These are phyloP conservation scores for Phytophthora rubi DNA, from an alignment of 352 stramenopile genomes.

Conservation along the genomic window DNA sequence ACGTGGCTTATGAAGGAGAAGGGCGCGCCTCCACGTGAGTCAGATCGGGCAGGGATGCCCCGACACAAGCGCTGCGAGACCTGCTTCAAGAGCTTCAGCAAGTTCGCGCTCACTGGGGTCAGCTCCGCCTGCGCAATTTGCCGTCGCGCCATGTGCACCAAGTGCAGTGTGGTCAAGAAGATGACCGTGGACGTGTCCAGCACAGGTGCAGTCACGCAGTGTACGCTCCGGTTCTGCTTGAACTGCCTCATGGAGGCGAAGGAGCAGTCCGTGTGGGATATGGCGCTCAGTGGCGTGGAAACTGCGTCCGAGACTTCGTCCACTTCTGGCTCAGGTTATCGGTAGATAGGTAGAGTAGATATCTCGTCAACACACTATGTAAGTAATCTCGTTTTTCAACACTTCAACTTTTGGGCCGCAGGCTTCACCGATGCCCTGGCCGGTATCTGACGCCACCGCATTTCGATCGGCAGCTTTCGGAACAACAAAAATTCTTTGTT, in stretches of 20 bases:
- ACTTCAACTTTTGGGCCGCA: no score
- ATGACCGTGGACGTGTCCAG: constrained; percentile 53
- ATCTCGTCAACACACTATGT: no score
- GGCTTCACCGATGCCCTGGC: no score
- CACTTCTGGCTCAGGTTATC: constrained; percentile 20
- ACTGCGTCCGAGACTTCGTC: constrained; percentile 30
- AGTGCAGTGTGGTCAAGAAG: constrained; percentile 61
- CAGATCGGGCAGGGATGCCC: constrained; percentile 4
- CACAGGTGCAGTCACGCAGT: constrained; percentile 37
- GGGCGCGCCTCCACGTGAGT: constrained; percentile 1
- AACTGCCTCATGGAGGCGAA: constrained; percentile 31
- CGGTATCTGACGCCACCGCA: no score
- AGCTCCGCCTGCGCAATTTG: constrained; percentile 53
- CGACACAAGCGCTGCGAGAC: constrained; percentile 37
- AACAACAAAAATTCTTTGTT: no score
- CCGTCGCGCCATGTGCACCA: constrained; percentile 44
- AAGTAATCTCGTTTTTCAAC: no score
- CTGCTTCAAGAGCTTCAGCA: constrained; percentile 22
- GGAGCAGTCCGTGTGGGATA: constrained; percentile 31
- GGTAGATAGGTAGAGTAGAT: constrained; percentile 2
- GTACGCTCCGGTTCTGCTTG: constrained; percentile 33
- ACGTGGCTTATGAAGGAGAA: constrained; percentile 47
- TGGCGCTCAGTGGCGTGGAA: constrained; percentile 31
- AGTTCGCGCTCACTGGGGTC: constrained; percentile 21
- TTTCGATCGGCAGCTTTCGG: no score